These are phyloP conservation scores for Seiridium cupressi DNA, from an alignment of 2,329 filamentous ascomycete species.

Conservation along the genomic window DNA sequence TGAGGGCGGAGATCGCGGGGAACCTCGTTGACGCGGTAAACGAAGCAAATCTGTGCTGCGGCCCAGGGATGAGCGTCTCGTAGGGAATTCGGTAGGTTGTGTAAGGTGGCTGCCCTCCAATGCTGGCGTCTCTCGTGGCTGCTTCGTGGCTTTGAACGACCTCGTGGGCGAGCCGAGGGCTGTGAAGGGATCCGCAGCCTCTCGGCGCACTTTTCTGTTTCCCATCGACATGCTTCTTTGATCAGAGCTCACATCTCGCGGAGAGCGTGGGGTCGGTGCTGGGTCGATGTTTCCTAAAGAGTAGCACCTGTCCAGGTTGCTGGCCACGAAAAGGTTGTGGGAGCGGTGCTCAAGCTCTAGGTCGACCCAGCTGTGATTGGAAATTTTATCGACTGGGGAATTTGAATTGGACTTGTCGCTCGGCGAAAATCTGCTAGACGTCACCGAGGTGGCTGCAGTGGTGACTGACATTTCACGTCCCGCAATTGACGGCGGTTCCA, in stretches of 20 bases:
- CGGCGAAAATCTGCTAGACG: slow-evolving; percentile 28
- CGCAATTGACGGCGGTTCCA: slow-evolving; percentile 30
- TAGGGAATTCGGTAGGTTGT: neutral
- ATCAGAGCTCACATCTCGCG: slow-evolving; percentile 13
- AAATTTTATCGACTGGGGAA: slow-evolving; percentile 16
- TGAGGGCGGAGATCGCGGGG: slow-evolving; percentile 4
- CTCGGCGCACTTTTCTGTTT: slow-evolving; percentile 10
- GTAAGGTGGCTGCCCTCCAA: neutral
- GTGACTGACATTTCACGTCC: slow-evolving; percentile 32
- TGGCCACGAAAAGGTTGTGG: neutral
- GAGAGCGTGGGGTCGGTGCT: slow-evolving; percentile 10
- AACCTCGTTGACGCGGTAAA: neutral
- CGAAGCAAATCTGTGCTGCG: neutral
- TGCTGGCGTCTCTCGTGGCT: neutral
- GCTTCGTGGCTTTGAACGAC: neutral
- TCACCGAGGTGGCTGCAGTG: slow-evolving; percentile 39
- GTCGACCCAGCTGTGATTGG: slow-evolving; percentile 28
- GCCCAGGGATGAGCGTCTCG: slow-evolving; percentile 8
- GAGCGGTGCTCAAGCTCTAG: slow-evolving; percentile 18
- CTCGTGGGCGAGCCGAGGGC: slow-evolving; percentile 7
- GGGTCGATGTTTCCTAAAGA: slow-evolving; percentile 21
- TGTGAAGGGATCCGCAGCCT: slow-evolving; percentile 10
- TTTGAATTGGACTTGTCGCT: slow-evolving; percentile 15
- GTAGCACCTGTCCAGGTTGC: slow-evolving; percentile 18
- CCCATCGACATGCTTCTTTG: slow-evolving; percentile 20